These are phyloP conservation scores for Nitzschia sp. DNA, from an alignment of 108 stramenopile genomes.

Conservation along the genomic window DNA sequence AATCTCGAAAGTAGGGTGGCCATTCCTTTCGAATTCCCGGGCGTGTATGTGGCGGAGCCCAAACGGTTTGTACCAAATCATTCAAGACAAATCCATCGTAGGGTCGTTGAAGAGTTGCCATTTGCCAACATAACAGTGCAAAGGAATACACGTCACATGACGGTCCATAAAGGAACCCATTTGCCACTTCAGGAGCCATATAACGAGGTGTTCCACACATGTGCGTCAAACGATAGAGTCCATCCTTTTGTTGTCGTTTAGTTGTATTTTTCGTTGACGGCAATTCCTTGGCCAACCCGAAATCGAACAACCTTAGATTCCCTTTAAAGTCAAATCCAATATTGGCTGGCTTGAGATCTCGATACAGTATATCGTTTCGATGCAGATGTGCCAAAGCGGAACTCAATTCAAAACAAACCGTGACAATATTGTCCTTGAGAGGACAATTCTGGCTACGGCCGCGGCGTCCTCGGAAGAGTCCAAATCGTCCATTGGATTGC, in stretches of 20 bases:
- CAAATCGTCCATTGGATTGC: background rate
- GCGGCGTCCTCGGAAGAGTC: slow-evolving; percentile 5
- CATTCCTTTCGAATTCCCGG: slow-evolving; percentile 55
- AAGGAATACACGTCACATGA: slow-evolving; percentile 41
- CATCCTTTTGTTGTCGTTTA: slow-evolving; percentile 21
- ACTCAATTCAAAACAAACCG: slow-evolving; percentile 7
- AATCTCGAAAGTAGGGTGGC: slow-evolving; percentile 47
- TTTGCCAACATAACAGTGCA: slow-evolving; percentile 54
- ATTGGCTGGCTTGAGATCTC: slow-evolving; percentile 58
- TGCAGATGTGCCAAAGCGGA: background rate
- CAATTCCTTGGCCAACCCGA: slow-evolving; percentile 39
- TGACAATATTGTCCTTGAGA: slow-evolving; percentile 30
- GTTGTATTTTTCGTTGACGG: background rate
- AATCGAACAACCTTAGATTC: slow-evolving; percentile 53
- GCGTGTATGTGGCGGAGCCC: slow-evolving; percentile 41
- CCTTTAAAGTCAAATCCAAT: slow-evolving; percentile 56
- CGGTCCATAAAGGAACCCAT: slow-evolving; percentile 27
- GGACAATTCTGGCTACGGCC: slow-evolving; percentile 3
- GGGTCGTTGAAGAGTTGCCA: slow-evolving; percentile 1
- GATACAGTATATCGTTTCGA: slow-evolving; percentile 15
- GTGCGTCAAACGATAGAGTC: slow-evolving; percentile 37
- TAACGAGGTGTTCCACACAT: slow-evolving; percentile 45
- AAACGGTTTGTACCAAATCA: background rate
- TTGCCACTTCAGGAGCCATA: slow-evolving; percentile 50
- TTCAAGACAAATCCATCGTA: background rate